Conservation (phyloP, 768 basidiomycete genomes). For the Roridomyces roridus region DNA sequence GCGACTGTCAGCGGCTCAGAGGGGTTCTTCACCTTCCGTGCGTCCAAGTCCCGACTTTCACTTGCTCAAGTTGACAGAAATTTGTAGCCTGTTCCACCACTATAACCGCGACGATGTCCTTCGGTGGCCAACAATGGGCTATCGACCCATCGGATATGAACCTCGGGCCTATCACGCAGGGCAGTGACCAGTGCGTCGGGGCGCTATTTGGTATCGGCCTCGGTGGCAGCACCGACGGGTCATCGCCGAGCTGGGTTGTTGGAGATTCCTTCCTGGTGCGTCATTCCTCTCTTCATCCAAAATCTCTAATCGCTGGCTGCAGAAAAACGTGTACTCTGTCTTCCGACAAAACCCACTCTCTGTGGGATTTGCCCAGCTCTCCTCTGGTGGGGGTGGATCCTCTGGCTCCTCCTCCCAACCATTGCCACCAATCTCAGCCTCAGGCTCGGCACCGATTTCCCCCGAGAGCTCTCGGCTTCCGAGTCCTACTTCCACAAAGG, state of each 20-base stretch:
- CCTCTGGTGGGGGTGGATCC: no score
- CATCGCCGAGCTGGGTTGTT: conserved; percentile 64
- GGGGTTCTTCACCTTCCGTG: conserved; percentile 86
- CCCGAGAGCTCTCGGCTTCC: no score
- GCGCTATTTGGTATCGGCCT: conserved; percentile 71
- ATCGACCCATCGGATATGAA: conserved; percentile 84
- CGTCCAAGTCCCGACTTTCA: conserved; percentile 34
- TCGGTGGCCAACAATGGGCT: conserved; percentile 81
- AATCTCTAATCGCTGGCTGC: not conserved
- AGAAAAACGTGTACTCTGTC: conserved; percentile 64
- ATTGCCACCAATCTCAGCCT: no score
- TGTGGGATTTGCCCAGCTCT: conserved; percentile 55
- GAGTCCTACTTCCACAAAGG: no score
- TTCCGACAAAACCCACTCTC: conserved; percentile 53
- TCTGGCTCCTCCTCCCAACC: no score
- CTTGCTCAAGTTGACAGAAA: not conserved
- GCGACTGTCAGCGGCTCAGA: conserved; percentile 38
- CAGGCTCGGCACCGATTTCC: not conserved
- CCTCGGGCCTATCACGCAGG: conserved; percentile 55
- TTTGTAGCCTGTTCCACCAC: conserved; percentile 41
- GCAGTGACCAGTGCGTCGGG: conserved; percentile 57
- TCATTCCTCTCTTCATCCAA: conserved; percentile 35
- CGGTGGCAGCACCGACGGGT: conserved; percentile 49
- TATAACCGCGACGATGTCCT: conserved; percentile 36
- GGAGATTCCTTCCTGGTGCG: conserved; percentile 78